Base-by-base conservation (phyloP, 371 early-diverging fungal genomes). In the Zopfochytrium polystomum region DNA sequence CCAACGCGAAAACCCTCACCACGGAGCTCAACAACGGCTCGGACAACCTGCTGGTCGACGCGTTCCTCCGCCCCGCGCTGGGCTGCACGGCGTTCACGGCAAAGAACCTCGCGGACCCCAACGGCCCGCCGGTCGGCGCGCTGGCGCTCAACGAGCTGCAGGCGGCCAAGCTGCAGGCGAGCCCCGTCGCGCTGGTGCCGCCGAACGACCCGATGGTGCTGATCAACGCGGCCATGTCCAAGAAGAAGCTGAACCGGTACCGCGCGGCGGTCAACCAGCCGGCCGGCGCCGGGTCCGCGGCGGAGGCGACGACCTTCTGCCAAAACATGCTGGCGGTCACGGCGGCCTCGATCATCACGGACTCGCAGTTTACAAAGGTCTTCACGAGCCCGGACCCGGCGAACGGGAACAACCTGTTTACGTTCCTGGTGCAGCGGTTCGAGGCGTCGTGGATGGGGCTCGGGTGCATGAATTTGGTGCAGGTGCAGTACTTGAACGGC, bases 151-250 rank as follows among this genome's bases (percentile, higher is more conserved):
- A 73, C 57, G 73, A 73, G 49, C 58, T 73, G 6, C 61, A 60
- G 38, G 73, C 70, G 4, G 49, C 33, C n/a, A 15, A 49, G 18
- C 60, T 53, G 20, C 70, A 70, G 46, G 48, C 27, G 26, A 60
- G 58, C 2, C 72, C 72, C 20, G 44, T 63, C 1, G 73, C 73
- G 3, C 64, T 67, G 15, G 67, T 73, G 22, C 73, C 73, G 7
- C 38, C 62, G 27, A 60, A 32, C 25, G 73, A 73, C 46, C 73
- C 73, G 32, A 67, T 73, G 63, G 67, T 67, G 2, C 55, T 63
- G 13, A 26, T 23, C 5, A 61, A 63, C 34, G 66, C 52, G 29
- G 57, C 47, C 13, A 22, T 53, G 6, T 45, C 43, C 46, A 20
- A 54, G 23, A 27, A 20, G 2, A 73, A 48, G 25, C 52, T 27